phyloP scores from a whole-genome alignment of 176 grass and related monocot species.

The Aegilops umbellulata region DNA sequence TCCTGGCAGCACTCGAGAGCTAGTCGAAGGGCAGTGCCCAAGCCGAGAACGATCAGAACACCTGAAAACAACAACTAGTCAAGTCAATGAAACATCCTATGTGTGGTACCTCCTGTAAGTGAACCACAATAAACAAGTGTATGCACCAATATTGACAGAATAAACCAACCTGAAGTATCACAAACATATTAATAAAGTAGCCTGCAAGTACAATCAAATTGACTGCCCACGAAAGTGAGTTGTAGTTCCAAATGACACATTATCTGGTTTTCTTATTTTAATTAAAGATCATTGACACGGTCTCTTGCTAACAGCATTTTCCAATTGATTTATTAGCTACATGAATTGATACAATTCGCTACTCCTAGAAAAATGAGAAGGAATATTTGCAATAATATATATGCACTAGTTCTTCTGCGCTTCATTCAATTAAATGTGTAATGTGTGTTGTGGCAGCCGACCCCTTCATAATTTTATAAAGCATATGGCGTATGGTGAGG shows the following conservation, averaged over 20 bases:
- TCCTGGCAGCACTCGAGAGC: conserved; percentile 90
- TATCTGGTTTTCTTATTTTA: neutral
- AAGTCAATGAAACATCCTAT: conserved; percentile 19
- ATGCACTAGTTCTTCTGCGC: neutral
- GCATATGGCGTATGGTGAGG: neutral
- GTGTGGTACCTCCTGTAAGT: neutral
- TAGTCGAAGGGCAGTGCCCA: conserved; percentile 90
- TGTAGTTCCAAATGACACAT: neutral
- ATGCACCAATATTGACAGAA: neutral
- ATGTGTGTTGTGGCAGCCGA: neutral
- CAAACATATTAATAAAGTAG: neutral
- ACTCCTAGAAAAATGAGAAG: neutral
- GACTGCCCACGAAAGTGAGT: neutral
- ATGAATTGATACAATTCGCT: neutral
- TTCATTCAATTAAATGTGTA: neutral
- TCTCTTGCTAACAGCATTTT: neutral
- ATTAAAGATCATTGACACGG: neutral
- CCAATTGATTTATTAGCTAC: neutral
- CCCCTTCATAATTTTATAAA: neutral
- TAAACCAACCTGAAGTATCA: neutral
- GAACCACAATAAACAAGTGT: neutral
- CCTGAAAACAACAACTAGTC: conserved; percentile 41
- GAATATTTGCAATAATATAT: neutral
- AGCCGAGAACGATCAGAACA: conserved; percentile 85
- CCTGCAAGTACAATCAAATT: neutral